These are phyloP conservation scores for Cercospora sp. DNA, from an alignment of 2,329 filamentous ascomycete genomes.

Conservation along the genomic window DNA sequence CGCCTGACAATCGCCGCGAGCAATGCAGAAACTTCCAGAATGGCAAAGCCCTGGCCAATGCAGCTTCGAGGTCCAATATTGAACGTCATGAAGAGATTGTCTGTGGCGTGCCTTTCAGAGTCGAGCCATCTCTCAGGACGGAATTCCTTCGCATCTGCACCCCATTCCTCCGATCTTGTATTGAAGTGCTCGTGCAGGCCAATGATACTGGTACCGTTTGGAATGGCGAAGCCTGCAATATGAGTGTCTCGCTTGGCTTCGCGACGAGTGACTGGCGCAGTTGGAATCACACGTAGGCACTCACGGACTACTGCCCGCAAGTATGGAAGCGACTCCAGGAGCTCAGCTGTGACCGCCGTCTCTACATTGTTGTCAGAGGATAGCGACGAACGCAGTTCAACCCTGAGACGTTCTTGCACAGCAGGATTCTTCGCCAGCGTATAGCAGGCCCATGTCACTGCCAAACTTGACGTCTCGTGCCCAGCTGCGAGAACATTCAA, in stretches of 20 bases:
- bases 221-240: conserved; percentile 5
- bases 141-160: neutral
- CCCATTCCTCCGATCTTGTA: neutral
- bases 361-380: neutral
- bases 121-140: conserved; percentile 11
- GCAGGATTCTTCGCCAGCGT: conserved; percentile 52
- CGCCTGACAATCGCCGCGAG: conserved; percentile 8
- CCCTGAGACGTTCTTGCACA: conserved; percentile 2
- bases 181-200: conserved; percentile 2
- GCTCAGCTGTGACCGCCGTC: neutral
- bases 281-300: neutral
- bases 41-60: conserved; percentile 15
- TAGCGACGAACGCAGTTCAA: neutral
- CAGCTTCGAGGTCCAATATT: conserved; percentile 9
- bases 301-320: neutral
- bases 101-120: neutral
- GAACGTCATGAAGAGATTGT: conserved; percentile 13
- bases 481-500: conserved; percentile 56
- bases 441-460: conserved; percentile 72
- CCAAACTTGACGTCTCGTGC: conserved; percentile 73
- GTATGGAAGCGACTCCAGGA: neutral
- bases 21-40: conserved; percentile 2
- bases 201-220: conserved; percentile 3
- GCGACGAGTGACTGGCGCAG: conserved; percentile 6
- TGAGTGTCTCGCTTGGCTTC: conserved; percentile 10